phyloP scores from a whole-genome alignment of 495 filamentous ascomycete genomes.

The Xylaria telfairii region DNA sequence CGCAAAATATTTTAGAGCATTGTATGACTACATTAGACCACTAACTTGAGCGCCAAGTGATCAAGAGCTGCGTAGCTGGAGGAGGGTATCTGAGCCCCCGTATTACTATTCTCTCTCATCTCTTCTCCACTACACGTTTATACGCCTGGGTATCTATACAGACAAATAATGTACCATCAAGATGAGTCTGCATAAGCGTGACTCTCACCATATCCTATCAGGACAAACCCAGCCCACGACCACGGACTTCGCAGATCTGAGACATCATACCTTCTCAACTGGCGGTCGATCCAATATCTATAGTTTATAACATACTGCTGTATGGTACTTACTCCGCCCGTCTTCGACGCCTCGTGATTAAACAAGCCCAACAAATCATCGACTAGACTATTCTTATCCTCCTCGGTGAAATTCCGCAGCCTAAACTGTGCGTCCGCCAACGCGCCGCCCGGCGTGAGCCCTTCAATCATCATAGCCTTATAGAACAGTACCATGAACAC shows the following conservation, averaged over 20 bases:
- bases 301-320: constrained; percentile 19
- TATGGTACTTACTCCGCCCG: not conserved
- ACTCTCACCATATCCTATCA: constrained; percentile 20
- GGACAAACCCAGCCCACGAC: constrained; percentile 20
- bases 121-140: not conserved
- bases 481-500: constrained; percentile 22
- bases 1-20: not conserved
- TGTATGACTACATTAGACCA: not conserved
- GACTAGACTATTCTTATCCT: not conserved
- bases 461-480: constrained; percentile 13
- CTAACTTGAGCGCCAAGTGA: not conserved
- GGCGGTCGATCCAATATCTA: constrained; percentile 17
- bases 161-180: not conserved
- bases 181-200: not conserved
- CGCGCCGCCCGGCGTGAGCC: constrained; percentile 11
- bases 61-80: not conserved
- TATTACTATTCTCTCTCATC: not conserved
- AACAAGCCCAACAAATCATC: constrained; percentile 9
- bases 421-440: constrained; percentile 15
- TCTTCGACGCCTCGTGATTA: not conserved
- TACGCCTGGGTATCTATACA: not conserved
- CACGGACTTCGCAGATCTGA: constrained; percentile 8
- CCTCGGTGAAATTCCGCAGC: constrained; percentile 17
- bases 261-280: constrained; percentile 19
- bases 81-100: not conserved